These are phyloP conservation scores for Phialophora tarda DNA, from an alignment of 2,329 filamentous ascomycete species.

Conservation along the genomic window DNA sequence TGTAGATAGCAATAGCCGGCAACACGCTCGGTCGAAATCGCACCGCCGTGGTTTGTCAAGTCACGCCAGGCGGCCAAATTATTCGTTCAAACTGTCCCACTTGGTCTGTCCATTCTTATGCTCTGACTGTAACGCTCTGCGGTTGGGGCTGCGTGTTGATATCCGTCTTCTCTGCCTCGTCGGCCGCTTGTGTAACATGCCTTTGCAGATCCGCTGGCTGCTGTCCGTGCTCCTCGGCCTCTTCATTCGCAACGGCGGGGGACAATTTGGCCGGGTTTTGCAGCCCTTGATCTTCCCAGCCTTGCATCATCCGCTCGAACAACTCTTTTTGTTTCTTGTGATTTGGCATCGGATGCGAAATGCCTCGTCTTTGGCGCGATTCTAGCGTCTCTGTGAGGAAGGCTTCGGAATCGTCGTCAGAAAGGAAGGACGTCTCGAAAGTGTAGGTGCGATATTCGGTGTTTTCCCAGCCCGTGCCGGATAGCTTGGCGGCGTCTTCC, in stretches of 20 bases:
- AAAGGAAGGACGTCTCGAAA: conserved; percentile 54
- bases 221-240: conserved; percentile 5
- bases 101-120: background rate
- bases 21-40: background rate
- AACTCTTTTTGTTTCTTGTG: conserved; percentile 48
- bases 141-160: background rate
- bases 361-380: conserved; percentile 50
- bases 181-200: conserved; percentile 5
- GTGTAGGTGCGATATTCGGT: conserved; percentile 73
- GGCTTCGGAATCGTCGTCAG: conserved; percentile 49
- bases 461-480: conserved; percentile 71
- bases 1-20: background rate
- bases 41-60: background rate
- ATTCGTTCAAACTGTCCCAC: background rate
- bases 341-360: conserved; percentile 43
- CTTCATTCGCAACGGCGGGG: background rate
- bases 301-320: conserved; percentile 49
- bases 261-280: conserved; percentile 40
- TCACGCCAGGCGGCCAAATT: background rate
- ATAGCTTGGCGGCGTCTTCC: conserved; percentile 56
- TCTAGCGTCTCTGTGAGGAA: conserved; percentile 49
- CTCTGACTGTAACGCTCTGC: background rate
- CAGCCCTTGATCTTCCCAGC: conserved; percentile 52
- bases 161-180: conserved; percentile 6
- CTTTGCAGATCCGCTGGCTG: conserved; percentile 6